Evolutionary conservation across 1,284 basidiomycete genomes (phyloP).

Genomic region (Moniliella sp.): DNA sequence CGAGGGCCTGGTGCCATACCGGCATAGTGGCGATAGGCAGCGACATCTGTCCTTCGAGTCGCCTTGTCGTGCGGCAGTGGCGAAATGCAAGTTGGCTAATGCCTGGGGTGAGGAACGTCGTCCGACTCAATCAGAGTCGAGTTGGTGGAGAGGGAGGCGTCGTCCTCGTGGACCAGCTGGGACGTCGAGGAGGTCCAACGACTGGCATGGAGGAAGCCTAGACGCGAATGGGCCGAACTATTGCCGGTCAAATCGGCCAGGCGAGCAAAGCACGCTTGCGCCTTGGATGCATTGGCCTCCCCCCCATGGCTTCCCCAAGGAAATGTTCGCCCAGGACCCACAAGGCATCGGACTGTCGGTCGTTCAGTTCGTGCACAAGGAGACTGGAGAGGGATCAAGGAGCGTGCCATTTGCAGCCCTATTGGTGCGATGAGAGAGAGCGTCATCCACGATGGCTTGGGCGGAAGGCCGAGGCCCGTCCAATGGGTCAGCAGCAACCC

Average conservation of each 20-base stretch:
- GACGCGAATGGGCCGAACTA: background rate
- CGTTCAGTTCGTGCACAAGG: background rate
- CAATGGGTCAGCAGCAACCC: background rate
- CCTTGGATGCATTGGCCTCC: background rate
- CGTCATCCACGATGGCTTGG: background rate
- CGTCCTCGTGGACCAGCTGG: background rate
- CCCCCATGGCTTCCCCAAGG: background rate
- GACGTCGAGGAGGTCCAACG: background rate
- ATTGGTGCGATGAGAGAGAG: background rate
- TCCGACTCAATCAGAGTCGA: no score
- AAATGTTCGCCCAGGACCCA: background rate
- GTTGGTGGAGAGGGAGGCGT: no score
- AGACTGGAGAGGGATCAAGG: background rate
- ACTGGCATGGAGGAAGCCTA: background rate
- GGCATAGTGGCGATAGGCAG: background rate
- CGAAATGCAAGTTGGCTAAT: background rate
- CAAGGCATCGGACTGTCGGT: background rate
- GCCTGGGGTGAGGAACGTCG: background rate
- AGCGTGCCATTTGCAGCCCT: background rate
- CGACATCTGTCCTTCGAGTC: background rate
- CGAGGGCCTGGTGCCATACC: background rate
- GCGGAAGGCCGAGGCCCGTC: background rate
- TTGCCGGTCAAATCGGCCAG: background rate
- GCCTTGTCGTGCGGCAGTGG: background rate
- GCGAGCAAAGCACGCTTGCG: background rate